These are phyloP conservation scores for Syncephalastrum monosporum DNA, from an alignment of 371 early-diverging fungal genomes.

Conservation along the genomic window DNA sequence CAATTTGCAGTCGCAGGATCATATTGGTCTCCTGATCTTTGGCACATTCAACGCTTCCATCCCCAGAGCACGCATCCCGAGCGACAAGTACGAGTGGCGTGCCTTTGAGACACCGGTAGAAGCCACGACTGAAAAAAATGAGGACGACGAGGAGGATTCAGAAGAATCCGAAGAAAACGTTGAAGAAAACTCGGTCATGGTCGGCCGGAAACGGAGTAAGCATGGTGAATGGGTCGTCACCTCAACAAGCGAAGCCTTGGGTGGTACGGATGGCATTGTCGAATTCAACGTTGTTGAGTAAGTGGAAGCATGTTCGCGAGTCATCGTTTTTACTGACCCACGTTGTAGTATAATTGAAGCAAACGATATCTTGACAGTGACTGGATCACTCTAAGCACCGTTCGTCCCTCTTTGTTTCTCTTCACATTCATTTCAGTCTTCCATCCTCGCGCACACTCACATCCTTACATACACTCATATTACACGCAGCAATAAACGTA, in stretches of 20 bases:
- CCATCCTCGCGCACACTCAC: no score
- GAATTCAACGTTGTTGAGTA: slow-evolving; percentile 65
- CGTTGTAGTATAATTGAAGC: slow-evolving; percentile 63
- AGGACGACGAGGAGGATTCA: slow-evolving; percentile 20
- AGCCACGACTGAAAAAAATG: slow-evolving; percentile 4
- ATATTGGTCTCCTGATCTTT: slow-evolving; percentile 90
- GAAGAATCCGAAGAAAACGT: slow-evolving; percentile 15
- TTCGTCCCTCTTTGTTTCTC: no score
- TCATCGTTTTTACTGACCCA: background rate
- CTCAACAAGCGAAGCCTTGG: slow-evolving; percentile 51
- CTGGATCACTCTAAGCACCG: slow-evolving; percentile 56
- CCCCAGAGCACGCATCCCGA: slow-evolving; percentile 76
- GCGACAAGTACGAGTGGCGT: slow-evolving; percentile 72
- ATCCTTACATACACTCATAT: no score
- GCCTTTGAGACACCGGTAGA: slow-evolving; percentile 32
- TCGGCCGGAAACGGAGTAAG: slow-evolving; percentile 36
- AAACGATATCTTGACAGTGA: slow-evolving; percentile 74
- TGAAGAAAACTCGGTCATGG: slow-evolving; percentile 7
- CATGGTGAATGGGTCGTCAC: slow-evolving; percentile 64
- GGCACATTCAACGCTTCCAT: slow-evolving; percentile 96
- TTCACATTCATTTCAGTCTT: no score
- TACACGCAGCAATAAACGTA: no score
- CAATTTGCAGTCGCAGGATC: slow-evolving; percentile 93
- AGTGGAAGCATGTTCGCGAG: slow-evolving; percentile 18
- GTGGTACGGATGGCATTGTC: slow-evolving; percentile 54